Conservation (phyloP, 2,329 filamentous ascomycete genomes). For the Laburnicola sp. region DNA sequence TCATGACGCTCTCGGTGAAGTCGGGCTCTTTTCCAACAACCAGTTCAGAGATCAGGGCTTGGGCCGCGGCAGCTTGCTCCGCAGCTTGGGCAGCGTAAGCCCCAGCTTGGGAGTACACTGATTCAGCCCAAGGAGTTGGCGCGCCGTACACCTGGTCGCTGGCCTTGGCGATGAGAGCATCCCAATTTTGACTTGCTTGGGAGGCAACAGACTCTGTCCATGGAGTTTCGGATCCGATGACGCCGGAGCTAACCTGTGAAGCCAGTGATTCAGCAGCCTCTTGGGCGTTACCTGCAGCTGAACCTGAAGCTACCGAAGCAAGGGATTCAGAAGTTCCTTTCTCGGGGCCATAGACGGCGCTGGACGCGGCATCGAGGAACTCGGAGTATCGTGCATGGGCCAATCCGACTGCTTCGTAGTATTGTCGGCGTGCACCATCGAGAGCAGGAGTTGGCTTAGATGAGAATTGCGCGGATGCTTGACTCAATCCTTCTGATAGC, state of each 20-base stretch:
- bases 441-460: constrained; percentile 63
- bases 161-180: constrained; percentile 64
- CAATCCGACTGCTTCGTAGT: constrained; percentile 76
- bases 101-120: constrained; percentile 56
- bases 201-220: constrained; percentile 59
- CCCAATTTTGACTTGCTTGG: constrained; percentile 65
- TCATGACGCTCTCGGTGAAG: constrained; percentile 80
- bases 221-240: constrained; percentile 54
- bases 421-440: constrained; percentile 66
- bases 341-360: constrained; percentile 62
- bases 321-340: constrained; percentile 41
- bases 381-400: constrained; percentile 79
- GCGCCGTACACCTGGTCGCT: constrained; percentile 72
- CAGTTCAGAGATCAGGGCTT: constrained; percentile 74
- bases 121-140: constrained; percentile 56
- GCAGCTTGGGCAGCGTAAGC: constrained; percentile 62
- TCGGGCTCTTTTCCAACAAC: constrained; percentile 76
- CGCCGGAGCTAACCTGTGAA: constrained; percentile 51
- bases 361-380: constrained; percentile 72
- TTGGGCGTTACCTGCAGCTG: constrained; percentile 54
- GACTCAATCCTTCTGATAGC: constrained; percentile 69
- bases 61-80: constrained; percentile 70
- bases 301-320: constrained; percentile 45
- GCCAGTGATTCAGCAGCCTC: constrained; percentile 51
- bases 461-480: constrained; percentile 72